phyloP scores from a whole-genome alignment of 805 yeast species.

The Tanozyma kutaoensis region DNA sequence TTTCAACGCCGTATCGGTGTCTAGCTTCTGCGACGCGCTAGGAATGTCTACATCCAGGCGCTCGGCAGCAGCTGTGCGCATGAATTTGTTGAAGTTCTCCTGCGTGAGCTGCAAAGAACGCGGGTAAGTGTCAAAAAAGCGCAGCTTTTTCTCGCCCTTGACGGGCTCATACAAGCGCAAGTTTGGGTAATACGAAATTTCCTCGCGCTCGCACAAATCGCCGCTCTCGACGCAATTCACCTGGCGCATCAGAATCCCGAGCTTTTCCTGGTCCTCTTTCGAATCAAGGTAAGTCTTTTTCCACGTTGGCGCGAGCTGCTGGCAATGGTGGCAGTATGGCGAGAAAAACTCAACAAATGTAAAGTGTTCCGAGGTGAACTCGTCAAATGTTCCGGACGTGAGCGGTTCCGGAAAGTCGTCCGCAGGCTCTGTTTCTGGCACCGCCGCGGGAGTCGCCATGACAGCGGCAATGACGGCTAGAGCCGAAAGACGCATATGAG shows the following conservation, averaged over 20 bases:
- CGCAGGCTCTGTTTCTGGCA: no score
- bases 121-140: constrained; percentile 32
- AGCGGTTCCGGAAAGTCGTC: constrained; percentile 35
- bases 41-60: constrained; percentile 20
- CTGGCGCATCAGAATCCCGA: constrained; percentile 48
- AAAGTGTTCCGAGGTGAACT: constrained; percentile 34
- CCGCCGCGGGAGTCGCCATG: no score
- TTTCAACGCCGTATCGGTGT: constrained; percentile 28
- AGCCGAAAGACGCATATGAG: no score
- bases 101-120: constrained; percentile 28
- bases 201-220: constrained; percentile 66
- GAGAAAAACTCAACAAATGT: constrained; percentile 82
- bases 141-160: constrained; percentile 14
- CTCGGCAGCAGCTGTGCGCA: constrained; percentile 40
- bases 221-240: constrained; percentile 83
- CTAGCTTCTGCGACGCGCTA: constrained; percentile 25
- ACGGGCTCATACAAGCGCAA: constrained; percentile 57
- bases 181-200: constrained; percentile 54
- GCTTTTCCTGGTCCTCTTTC: constrained; percentile 26
- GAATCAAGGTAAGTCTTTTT: constrained; percentile 42
- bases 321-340: constrained; percentile 83
- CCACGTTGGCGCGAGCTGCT: constrained; percentile 73
- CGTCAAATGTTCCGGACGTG: constrained; percentile 36
- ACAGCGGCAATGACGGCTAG: no score
- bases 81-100: constrained; percentile 37